Evolutionary conservation across 176 grass and related monocot species (phyloP).

Genomic region (Carex myosuroides): DNA sequence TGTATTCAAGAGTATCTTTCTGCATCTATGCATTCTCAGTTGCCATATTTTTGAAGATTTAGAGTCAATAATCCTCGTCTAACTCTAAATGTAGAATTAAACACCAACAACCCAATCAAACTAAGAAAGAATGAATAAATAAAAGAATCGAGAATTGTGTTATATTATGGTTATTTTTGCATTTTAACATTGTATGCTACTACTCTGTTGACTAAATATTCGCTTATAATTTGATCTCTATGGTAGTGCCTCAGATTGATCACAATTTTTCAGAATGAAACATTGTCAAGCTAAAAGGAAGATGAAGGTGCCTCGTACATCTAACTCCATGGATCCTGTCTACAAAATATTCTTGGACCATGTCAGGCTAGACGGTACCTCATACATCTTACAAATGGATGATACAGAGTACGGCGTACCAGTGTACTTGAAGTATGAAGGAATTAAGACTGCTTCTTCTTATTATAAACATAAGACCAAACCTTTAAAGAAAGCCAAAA

Average conservation of each 20-base stretch:
- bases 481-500: not conserved
- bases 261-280: not conserved
- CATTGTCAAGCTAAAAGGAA: conserved; percentile 9
- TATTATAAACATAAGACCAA: not conserved
- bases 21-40: not conserved
- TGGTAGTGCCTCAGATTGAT: not conserved
- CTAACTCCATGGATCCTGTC: conserved; percentile 10
- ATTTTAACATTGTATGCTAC: not conserved
- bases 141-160: not conserved
- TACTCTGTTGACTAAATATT: not conserved
- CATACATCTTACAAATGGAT: conserved; percentile 9
- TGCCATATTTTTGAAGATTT: not conserved
- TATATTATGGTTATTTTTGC: not conserved
- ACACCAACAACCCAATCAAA: not conserved
- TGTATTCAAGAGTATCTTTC: not conserved
- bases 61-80: not conserved
- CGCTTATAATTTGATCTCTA: conserved; percentile 3
- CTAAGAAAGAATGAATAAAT: not conserved
- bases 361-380: not conserved
- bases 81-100: not conserved
- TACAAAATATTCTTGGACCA: conserved; percentile 21
- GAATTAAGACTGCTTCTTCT: not conserved
- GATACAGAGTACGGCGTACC: not conserved
- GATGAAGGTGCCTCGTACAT: not conserved
- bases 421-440: conserved; percentile 7